phyloP scores from a whole-genome alignment of 2,329 filamentous ascomycete genomes.

The Ophiostoma quercus region DNA sequence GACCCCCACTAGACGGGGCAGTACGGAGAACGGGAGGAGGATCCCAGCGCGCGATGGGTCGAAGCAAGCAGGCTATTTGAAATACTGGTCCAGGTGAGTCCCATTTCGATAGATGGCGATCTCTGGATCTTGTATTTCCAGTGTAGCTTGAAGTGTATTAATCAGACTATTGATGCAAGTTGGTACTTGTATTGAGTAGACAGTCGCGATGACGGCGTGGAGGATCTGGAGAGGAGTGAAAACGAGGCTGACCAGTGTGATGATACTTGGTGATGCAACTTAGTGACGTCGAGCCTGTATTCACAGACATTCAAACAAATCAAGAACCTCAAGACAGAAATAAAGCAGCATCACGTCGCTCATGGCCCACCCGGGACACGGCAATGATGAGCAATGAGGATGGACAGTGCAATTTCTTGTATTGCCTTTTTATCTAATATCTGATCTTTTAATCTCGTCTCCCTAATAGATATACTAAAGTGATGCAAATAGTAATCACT shows the following conservation, averaged over 20 bases:
- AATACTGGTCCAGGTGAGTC: not conserved
- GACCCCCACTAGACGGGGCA: not conserved
- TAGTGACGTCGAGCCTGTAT: not conserved
- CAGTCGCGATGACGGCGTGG: not conserved
- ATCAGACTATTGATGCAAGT: not conserved
- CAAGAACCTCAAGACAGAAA: not conserved
- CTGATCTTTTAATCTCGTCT: too few species aligned
- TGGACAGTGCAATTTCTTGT: constrained; percentile 1
- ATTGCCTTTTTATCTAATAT: not conserved
- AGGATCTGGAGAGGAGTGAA: not conserved
- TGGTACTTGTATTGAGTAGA: not conserved
- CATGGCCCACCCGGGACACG: not conserved
- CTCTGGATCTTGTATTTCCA: not conserved
- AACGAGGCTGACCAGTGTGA: not conserved
- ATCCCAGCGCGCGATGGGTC: not conserved
- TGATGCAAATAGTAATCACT: too few species aligned
- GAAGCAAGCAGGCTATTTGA: constrained; percentile 9
- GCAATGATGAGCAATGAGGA: not conserved
- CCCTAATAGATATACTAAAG: not conserved
- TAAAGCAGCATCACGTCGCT: not conserved
- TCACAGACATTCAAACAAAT: not conserved
- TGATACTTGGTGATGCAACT: not conserved
- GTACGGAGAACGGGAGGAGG: not conserved
- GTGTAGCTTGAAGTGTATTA: too few species aligned
- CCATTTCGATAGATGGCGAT: not conserved